Base-by-base conservation (phyloP, 208 protist species). In the Novymonas esmeraldas region DNA sequence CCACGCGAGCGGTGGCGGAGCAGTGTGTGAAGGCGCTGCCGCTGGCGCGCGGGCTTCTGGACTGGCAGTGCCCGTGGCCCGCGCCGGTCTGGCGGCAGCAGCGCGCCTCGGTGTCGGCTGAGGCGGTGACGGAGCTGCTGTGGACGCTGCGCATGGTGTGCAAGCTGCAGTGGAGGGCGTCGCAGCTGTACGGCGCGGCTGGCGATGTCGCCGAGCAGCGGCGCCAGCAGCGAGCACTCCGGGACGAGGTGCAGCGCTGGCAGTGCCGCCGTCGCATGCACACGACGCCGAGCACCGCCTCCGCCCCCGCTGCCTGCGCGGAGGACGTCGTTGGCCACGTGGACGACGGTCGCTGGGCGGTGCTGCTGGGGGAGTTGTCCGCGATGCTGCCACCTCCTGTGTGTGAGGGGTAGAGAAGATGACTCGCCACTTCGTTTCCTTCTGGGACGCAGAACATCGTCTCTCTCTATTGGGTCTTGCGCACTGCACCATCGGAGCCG, bases 131-230 rank as follows among this genome's bases (percentile, higher is more conserved):
- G 13, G 74, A 72, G 42, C 29, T 79, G 34, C 24, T 65, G 31
- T 88, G 82, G 82, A 71, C 70, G 46, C 67, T 81, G 38, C 52
- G 70, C 33, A 72, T 88, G 48, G 48, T 70, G 10, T 24, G 42
- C 18, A 88, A 88, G 60, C 55, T 88, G n/a, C 57, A 58, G 34
- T 38, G 79, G 14, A 76, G 82, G 6, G 70, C 70, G 3, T 60
- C 63, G 14, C 74, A 66, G 16, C 68, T 88, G 33, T 82, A 62
- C 45, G 57, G 26, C 38, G 48, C 29, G 9, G 72, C 41, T 5
- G 76, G 72, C 16, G 59, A 78, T 56, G 24, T 11, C 11, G 36
- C 34, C 20, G 26, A 46, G 45, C 54, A 66, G 42, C 55, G 62
- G 5, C 34, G 33, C 18, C 54, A 71, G 71, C 45, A 64, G 65